These are phyloP conservation scores for Lipomyces mesembrius DNA, from an alignment of 805 yeast species.

Conservation along the genomic window DNA sequence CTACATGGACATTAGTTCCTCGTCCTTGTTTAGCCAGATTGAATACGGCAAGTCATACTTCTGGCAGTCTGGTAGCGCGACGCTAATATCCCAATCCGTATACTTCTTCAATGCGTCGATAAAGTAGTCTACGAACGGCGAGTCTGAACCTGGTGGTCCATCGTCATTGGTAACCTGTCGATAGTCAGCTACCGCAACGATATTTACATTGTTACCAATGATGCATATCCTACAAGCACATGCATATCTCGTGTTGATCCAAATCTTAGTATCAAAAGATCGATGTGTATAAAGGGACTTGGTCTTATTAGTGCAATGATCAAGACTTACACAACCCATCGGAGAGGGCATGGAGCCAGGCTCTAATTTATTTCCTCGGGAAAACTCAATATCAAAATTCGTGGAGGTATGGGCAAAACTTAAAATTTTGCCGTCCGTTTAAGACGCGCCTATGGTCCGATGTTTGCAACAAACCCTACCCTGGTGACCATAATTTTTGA, in stretches of 20 bases:
- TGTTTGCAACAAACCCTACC: too few relatives aligned
- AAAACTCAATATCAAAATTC: too few relatives aligned
- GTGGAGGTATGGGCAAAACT: too few relatives aligned
- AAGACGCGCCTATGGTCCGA: too few relatives aligned
- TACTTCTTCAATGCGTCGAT: slow-evolving; percentile 65
- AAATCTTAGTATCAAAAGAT: not conserved
- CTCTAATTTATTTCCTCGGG: too few relatives aligned
- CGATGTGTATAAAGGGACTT: not conserved
- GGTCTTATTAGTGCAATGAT: too few relatives aligned
- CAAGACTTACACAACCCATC: too few relatives aligned
- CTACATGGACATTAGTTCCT: slow-evolving; percentile 44
- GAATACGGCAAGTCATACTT: slow-evolving; percentile 35
- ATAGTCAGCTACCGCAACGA: not conserved
- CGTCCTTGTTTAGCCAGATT: not conserved
- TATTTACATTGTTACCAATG: not conserved
- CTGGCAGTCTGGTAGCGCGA: slow-evolving; percentile 80
- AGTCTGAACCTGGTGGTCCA: slow-evolving; percentile 84
- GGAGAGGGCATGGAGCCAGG: too few relatives aligned
- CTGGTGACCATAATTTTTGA: too few relatives aligned
- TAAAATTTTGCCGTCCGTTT: too few relatives aligned
- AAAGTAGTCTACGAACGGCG: slow-evolving; percentile 84
- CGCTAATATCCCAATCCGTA: slow-evolving; percentile 84
- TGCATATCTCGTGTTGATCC: slow-evolving; percentile 18
- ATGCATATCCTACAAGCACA: slow-evolving; percentile 25
- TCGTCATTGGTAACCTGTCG: slow-evolving; percentile 81